These are phyloP conservation scores for Termitomyces sp. DNA, from an alignment of 768 basidiomycete species.

Conservation along the genomic window DNA sequence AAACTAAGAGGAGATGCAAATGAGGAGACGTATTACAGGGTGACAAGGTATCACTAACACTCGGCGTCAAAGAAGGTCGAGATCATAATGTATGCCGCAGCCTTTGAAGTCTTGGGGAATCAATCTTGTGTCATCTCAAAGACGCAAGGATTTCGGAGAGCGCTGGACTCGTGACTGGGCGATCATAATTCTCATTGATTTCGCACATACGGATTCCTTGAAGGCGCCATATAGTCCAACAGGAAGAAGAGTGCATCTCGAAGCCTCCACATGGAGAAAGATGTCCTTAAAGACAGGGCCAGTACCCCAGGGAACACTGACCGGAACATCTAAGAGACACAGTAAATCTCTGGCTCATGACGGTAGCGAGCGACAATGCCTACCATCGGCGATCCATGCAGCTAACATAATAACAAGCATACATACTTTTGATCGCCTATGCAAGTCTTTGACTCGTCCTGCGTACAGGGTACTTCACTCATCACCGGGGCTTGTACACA, in stretches of 20 bases:
- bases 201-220: background rate
- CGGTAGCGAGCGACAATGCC: background rate
- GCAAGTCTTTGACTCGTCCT: too few species aligned
- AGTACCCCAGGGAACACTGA: background rate
- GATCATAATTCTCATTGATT: background rate
- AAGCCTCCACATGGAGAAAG: background rate
- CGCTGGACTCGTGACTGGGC: background rate
- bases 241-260: too few species aligned
- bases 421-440: background rate
- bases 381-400: background rate
- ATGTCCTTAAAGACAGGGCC: background rate
- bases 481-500: background rate
- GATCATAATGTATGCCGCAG: background rate
- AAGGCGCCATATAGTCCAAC: background rate
- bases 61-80: background rate
- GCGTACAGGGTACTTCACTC: background rate
- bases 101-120: background rate
- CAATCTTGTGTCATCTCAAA: background rate
- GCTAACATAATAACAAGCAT: background rate
- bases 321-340: background rate
- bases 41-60: too few species aligned
- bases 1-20: background rate
- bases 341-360: background rate
- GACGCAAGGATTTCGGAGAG: background rate
- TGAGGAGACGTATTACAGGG: background rate